phyloP scores from a whole-genome alignment of 2,329 filamentous ascomycete genomes.

The Apiospora arundinis region DNA sequence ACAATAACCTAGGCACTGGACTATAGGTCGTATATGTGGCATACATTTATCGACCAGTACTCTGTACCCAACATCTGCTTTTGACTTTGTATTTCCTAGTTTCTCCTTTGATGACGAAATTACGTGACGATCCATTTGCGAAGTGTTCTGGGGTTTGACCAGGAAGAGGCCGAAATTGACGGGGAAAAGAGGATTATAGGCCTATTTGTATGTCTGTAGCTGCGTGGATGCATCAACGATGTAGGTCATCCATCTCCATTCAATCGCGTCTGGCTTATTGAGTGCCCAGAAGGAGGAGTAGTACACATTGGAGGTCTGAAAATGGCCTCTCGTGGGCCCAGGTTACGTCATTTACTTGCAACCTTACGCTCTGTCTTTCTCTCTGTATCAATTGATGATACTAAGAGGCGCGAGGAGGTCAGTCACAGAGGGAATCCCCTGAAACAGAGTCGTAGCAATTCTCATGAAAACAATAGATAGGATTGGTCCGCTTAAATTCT shows the following conservation, averaged over 20 bases:
- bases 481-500: conserved; percentile 3
- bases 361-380: not conserved
- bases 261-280: too few species aligned
- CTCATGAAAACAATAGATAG: not conserved
- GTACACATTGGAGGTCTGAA: too few species aligned
- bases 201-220: not conserved
- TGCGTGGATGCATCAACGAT: too few species aligned
- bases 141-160: not conserved
- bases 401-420: not conserved
- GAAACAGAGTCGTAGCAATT: not conserved
- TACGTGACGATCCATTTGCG: not conserved
- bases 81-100: not conserved
- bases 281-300: too few species aligned
- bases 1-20: too few species aligned
- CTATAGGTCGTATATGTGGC: too few species aligned
- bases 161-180: not conserved
- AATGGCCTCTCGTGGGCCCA: conserved; percentile 11
- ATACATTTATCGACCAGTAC: not conserved
- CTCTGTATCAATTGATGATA: not conserved
- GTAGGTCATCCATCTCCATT: not conserved
- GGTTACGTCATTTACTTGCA: not conserved
- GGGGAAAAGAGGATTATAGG: not conserved
- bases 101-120: not conserved
- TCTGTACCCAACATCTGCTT: not conserved
- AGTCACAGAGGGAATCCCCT: not conserved